Evolutionary conservation across 192 early-diverging fungal genomes (phyloP).

Genomic region (Backusella psychrophila): DNA sequence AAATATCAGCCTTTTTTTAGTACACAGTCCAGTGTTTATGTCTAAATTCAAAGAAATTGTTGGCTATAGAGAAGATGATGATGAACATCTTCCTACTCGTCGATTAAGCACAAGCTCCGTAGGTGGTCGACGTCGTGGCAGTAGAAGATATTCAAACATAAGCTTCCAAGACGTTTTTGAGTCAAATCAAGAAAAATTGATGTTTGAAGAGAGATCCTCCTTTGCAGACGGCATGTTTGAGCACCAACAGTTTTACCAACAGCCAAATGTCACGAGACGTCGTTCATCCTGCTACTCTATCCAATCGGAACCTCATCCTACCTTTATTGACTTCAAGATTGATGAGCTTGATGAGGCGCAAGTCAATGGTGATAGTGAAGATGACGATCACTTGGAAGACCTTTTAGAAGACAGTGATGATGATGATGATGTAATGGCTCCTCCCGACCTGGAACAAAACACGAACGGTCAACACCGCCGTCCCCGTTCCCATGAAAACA

Average conservation of each 20-base stretch:
- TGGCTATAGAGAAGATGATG: conserved; percentile 28
- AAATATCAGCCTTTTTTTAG: conserved; percentile 7
- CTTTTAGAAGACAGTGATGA: conserved; percentile 6
- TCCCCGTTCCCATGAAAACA: not conserved
- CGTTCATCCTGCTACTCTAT: conserved; percentile 16
- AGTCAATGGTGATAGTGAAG: not conserved
- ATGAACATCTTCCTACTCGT: not conserved
- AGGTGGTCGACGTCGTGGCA: not conserved
- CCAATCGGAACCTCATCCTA: conserved; percentile 19
- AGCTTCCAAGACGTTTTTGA: conserved; percentile 5
- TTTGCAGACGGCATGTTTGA: conserved; percentile 6
- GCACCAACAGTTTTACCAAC: not conserved
- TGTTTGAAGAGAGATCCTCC: not conserved
- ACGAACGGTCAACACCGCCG: not conserved
- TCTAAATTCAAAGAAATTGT: conserved; percentile 36
- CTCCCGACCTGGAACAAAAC: not conserved
- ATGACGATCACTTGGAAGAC: not conserved
- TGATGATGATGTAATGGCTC: not conserved
- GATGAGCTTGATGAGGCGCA: conserved; percentile 3
- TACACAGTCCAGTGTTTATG: conserved; percentile 26
- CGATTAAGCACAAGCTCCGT: not conserved
- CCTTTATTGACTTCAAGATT: not conserved
- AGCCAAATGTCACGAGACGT: not conserved
- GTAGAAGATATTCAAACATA: not conserved
- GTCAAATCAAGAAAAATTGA: not conserved